Evolutionary conservation across 768 basidiomycete genomes (phyloP).

Genomic region (Terana coerulea): DNA sequence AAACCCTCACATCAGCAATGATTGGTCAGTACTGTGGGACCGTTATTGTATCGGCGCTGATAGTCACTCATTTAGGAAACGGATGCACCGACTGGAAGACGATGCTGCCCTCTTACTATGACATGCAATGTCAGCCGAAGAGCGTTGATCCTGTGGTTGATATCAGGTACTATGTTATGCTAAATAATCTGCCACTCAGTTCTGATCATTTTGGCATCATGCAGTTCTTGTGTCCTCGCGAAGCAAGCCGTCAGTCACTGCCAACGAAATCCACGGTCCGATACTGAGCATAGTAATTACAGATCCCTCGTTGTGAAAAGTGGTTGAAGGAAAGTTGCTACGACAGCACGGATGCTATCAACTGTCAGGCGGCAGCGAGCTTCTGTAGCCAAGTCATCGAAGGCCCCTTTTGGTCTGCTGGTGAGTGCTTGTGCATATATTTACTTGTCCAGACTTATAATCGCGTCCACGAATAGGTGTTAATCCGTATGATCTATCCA

Average conservation of each 20-base stretch:
- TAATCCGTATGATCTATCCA: conserved; percentile 69
- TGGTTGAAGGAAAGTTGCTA: conserved; percentile 35
- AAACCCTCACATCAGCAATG: conserved; percentile 42
- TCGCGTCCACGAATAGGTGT: conserved; percentile 28
- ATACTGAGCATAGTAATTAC: too few species aligned
- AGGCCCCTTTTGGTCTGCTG: neutral
- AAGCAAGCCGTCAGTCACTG: conserved; percentile 29
- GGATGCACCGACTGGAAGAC: conserved; percentile 36
- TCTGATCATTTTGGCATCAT: conserved; percentile 9
- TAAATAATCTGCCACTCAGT: neutral
- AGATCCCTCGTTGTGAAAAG: conserved; percentile 41
- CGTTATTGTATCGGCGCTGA: neutral
- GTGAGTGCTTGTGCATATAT: neutral
- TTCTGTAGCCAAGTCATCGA: conserved; percentile 34
- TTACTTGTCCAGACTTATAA: neutral
- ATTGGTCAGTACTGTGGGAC: conserved; percentile 37
- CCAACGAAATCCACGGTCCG: too few species aligned
- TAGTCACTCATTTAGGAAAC: conserved; percentile 29
- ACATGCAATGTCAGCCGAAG: conserved; percentile 51
- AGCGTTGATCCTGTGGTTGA: conserved; percentile 43
- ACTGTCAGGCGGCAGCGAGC: conserved; percentile 34
- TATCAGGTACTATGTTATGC: conserved; percentile 32
- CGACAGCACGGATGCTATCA: conserved; percentile 37
- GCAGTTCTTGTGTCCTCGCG: conserved; percentile 36
- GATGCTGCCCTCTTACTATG: conserved; percentile 37